These are phyloP conservation scores for Begonia fuchsioides DNA, from an alignment of 306 rosid species.

Conservation along the genomic window DNA sequence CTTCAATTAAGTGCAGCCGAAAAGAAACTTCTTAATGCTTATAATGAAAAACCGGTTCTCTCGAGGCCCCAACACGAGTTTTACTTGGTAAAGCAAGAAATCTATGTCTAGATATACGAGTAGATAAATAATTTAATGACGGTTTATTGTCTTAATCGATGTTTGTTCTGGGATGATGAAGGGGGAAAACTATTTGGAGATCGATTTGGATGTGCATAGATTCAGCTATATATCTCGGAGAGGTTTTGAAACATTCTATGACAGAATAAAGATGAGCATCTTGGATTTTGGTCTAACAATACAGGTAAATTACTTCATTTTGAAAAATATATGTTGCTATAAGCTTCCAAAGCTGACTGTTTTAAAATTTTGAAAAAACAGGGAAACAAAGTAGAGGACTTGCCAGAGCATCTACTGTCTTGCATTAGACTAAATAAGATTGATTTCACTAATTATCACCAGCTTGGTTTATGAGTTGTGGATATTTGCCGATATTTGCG, in stretches of 20 bases:
- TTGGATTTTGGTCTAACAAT: conserved; percentile 84
- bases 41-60: conserved; percentile 90
- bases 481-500: too few species aligned
- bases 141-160: too few species aligned
- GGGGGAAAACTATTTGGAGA: conserved; percentile 96
- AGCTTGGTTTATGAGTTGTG: conserved; percentile 8
- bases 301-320: conserved; percentile 31
- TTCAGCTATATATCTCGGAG: conserved; percentile 85
- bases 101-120: too few species aligned
- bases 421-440: conserved; percentile 60
- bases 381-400: conserved; percentile 80
- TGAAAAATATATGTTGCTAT: too few species aligned
- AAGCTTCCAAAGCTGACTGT: too few species aligned
- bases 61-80: conserved; percentile 97
- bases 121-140: too few species aligned
- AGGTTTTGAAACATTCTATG: conserved; percentile 73
- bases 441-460: conserved; percentile 38
- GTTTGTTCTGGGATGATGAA: conserved; percentile 1
- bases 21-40: conserved; percentile 82
- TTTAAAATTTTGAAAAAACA: conserved; percentile 3
- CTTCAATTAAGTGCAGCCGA: conserved; percentile 65
- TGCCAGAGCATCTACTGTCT: conserved; percentile 73
- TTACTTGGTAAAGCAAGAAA: conserved; percentile 43
- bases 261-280: conserved; percentile 50
- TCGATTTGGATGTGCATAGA: conserved; percentile 90